These are phyloP conservation scores for Aspergillus spinulosporus DNA, from an alignment of 2,329 filamentous ascomycete genomes.

Conservation along the genomic window DNA sequence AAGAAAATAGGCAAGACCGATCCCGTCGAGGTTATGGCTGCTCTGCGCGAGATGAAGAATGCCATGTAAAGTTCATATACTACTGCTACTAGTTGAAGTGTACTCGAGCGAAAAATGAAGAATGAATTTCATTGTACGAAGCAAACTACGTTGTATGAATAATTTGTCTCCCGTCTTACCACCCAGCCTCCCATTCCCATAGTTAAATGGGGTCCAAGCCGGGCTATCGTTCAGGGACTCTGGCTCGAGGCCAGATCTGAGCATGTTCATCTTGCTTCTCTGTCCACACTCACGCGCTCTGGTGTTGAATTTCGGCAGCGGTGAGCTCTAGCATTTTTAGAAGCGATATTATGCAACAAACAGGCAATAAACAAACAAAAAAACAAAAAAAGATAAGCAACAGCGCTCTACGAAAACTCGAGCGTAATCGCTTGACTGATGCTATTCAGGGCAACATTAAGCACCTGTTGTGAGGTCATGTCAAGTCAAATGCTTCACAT, in stretches of 20 bases:
- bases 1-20: constrained; percentile 79
- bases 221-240: constrained; percentile 41
- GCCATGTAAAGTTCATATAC: constrained; percentile 33
- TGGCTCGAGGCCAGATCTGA: constrained; percentile 27
- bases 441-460: constrained; percentile 14
- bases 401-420: too few relatives aligned
- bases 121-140: not conserved
- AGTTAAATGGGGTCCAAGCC: constrained; percentile 48
- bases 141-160: not conserved
- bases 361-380: too few relatives aligned
- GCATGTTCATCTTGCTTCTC: constrained; percentile 55
- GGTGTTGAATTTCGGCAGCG: constrained; percentile 49
- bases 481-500: not conserved
- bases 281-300: constrained; percentile 60
- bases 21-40: constrained; percentile 79
- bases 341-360: constrained; percentile 34
- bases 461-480: not conserved
- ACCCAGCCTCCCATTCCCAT: constrained; percentile 47
- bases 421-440: too few relatives aligned
- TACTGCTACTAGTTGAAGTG: too few relatives aligned
- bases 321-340: constrained; percentile 59
- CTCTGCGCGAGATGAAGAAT: constrained; percentile 83
- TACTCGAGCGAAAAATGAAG: not conserved
- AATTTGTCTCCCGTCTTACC: constrained; percentile 45
- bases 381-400: not conserved